phyloP scores from a whole-genome alignment of 257 asterid genomes.

The Scutellaria galericulata region DNA sequence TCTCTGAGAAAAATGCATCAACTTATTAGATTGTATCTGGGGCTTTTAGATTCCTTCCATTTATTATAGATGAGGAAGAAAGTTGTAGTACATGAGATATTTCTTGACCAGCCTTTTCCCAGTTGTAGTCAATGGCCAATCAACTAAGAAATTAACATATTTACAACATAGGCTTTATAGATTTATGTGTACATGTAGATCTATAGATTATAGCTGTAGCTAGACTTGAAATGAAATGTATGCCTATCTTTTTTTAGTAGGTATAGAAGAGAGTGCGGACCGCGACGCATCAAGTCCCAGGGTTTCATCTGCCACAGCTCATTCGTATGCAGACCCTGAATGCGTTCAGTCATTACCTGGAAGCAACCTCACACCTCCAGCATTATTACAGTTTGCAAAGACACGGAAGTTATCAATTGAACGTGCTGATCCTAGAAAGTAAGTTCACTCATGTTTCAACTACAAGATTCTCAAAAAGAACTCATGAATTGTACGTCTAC shows the following conservation, averaged over 20 bases:
- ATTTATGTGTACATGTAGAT: conserved; percentile 1
- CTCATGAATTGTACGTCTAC: background rate
- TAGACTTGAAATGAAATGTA: conserved; percentile 29
- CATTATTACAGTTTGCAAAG: conserved; percentile 86
- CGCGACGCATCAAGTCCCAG: conserved; percentile 72
- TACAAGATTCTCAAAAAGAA: conserved; percentile 17
- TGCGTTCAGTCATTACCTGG: conserved; percentile 73
- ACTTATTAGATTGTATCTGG: conserved; percentile 20
- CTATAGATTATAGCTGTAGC: conserved; percentile 19
- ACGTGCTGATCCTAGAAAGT: conserved; percentile 93
- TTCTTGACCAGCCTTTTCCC: background rate
- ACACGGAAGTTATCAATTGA: conserved; percentile 84
- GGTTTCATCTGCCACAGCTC: conserved; percentile 73
- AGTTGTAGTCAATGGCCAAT: conserved; percentile 24
- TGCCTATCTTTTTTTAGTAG: conserved; percentile 40
- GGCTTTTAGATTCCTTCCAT: conserved; percentile 24
- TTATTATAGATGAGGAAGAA: conserved; percentile 17
- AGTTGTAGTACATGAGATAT: background rate
- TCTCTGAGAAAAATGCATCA: conserved; percentile 8
- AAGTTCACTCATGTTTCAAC: conserved; percentile 42
- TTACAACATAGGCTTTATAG: background rate
- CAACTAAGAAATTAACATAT: background rate
- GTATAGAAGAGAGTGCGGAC: conserved; percentile 54
- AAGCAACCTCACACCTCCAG: conserved; percentile 67
- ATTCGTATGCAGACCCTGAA: conserved; percentile 80